Base-by-base conservation (phyloP, 2,329 filamentous ascomycete species). In the Fusarium xyrophilum region DNA sequence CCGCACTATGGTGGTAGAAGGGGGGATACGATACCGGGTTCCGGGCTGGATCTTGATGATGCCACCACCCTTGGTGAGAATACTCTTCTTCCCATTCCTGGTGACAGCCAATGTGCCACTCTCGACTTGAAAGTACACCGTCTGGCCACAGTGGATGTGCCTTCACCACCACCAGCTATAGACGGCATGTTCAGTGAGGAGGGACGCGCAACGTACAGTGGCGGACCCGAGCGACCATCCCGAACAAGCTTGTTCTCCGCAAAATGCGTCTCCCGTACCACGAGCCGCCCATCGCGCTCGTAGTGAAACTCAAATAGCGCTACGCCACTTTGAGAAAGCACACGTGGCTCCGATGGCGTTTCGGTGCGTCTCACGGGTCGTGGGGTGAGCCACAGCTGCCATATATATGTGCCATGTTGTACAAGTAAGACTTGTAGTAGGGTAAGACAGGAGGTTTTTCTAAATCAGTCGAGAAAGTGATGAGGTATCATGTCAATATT, bases 401-500 rank as follows among this genome's bases (percentile, higher is more conserved):
- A 46, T 5, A 27, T 5, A 27, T 21, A 30, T 6, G 10, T 13
- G 13, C 43, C 27, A 30, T 44, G 9, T n/a, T 44, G 17, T 11
- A 27, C 25, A 44, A 43, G 12, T 11, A 17, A 32, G 30, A 7
- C 13, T 4, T 14, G 6, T 30, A 30, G 12, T 30, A 14, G 12
- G 40, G 23, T n/a, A 12, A n/a, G 12, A n/a, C 42, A 5, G 2
- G 8, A 27, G 7, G 17, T 27, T 3, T 43, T n/a, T 2, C 17
- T 27, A 25, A 14, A 4, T 7, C 1, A 15, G 2, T 7, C 2
- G 15, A 30, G 5, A 1, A 0, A 2, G 4, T 13, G 10, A 12
- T 21, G 19, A 15, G 10, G 5, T 7, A 19, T n/a, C 3, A 30
- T 17, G 9, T 30, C 14, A 6, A 17, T 21, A 6, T 5, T 21